A percentile compares a stretch with the other conserved stretches of the same genome.
phyloP scores from a whole-genome alignment of 495 filamentous ascomycete species.

The Xylaria castorea region DNA sequence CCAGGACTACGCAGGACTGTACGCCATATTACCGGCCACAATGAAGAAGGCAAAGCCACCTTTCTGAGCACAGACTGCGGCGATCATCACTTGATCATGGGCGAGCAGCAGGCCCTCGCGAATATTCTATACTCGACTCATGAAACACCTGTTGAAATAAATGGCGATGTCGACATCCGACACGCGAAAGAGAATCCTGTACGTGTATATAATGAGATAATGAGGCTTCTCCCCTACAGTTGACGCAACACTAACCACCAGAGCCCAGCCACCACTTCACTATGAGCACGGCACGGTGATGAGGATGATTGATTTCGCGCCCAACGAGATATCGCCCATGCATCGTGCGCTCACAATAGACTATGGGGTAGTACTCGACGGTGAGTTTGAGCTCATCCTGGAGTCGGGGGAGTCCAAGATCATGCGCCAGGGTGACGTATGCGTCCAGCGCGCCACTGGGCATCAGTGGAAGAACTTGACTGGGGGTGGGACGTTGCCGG shows the following conservation, averaged over 20 bases:
- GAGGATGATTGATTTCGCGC: constrained; percentile 31
- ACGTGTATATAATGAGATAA: neutral
- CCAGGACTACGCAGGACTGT: constrained; percentile 26
- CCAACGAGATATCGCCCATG: constrained; percentile 51
- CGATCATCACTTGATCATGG: constrained; percentile 34
- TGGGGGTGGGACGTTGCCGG: constrained; percentile 54
- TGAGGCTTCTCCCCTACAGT: neutral
- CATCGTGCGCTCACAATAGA: constrained; percentile 72
- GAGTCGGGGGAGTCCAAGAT: constrained; percentile 60
- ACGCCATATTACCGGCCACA: constrained; percentile 50
- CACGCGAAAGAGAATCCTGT: constrained; percentile 35
- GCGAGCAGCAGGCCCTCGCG: constrained; percentile 29
- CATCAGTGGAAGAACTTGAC: constrained; percentile 66
- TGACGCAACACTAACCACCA: neutral
- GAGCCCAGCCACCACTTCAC: neutral
- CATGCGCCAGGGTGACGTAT: constrained; percentile 61
- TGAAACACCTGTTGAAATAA: constrained; percentile 53
- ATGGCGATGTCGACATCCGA: constrained; percentile 49
- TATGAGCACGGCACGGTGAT: neutral
- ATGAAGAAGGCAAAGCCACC: constrained; percentile 44
- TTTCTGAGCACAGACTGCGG: constrained; percentile 34
- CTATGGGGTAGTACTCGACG: constrained; percentile 71
- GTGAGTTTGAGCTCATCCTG: constrained; percentile 61
- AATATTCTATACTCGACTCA: constrained; percentile 58
- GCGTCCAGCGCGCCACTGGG: constrained; percentile 63